Percentiles rank a stretch among this genome's conserved stretches.
Conservation (phyloP, 1,284 basidiomycete genomes). For the Pseudozyma pruni region DNA sequence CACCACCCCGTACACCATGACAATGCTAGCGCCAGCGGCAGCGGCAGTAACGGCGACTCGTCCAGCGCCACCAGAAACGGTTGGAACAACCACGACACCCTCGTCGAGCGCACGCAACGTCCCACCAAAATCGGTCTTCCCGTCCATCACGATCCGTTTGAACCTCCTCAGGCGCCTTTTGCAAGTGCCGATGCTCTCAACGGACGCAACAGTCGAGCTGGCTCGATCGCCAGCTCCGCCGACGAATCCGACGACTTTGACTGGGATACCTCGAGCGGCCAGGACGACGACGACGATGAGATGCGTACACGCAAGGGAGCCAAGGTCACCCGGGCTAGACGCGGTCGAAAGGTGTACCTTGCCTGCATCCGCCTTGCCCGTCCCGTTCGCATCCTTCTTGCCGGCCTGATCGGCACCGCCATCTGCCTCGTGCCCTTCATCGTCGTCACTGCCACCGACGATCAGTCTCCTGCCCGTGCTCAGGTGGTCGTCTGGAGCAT, state of each 20-base stretch:
- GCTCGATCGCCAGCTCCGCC: slow-evolving; percentile 48
- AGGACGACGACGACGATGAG: slow-evolving; percentile 41
- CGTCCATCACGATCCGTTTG: slow-evolving; percentile 19
- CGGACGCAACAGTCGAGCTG: slow-evolving; percentile 27
- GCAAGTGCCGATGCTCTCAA: slow-evolving; percentile 20
- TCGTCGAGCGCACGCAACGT: slow-evolving; percentile 32
- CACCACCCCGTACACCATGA: slow-evolving; percentile 1
- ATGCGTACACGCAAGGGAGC: slow-evolving; percentile 21
- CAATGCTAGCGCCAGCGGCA: slow-evolving; percentile 34
- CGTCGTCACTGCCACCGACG: slow-evolving; percentile 52
- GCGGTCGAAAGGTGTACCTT: slow-evolving; percentile 58
- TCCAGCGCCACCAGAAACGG: slow-evolving; percentile 33
- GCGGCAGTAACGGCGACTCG: slow-evolving; percentile 24
- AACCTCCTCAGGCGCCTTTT: slow-evolving; percentile 44
- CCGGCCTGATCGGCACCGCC: slow-evolving; percentile 56
- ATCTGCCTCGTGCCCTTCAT: slow-evolving; percentile 61
- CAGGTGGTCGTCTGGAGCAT: slow-evolving; percentile 61
- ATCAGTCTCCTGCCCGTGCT: slow-evolving; percentile 28
- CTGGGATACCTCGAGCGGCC: slow-evolving; percentile 58
- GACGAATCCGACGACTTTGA: slow-evolving; percentile 65
- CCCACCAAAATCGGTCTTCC: slow-evolving; percentile 35
- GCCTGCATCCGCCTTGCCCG: slow-evolving; percentile 57
- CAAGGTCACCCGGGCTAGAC: slow-evolving; percentile 45
- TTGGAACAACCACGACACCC: slow-evolving; percentile 38
- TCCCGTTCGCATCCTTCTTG: slow-evolving; percentile 58